Percentiles rank a stretch among this genome's conserved stretches.
phyloP scores from a whole-genome alignment of 2,329 filamentous ascomycete genomes.

The Basipetospora sp. region DNA sequence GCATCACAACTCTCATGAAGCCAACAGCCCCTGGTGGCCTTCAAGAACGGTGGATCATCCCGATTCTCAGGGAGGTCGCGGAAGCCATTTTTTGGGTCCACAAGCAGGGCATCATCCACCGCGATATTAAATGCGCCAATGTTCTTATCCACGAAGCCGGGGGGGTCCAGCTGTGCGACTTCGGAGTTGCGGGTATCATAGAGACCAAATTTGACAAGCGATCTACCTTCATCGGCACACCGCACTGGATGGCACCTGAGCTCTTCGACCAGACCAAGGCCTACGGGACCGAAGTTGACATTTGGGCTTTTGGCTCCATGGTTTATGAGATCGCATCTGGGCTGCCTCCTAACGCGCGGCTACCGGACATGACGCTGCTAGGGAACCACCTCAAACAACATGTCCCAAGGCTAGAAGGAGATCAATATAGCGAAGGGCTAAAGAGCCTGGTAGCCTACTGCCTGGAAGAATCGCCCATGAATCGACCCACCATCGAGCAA shows the following conservation, averaged over 20 bases:
- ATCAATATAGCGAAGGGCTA: slow-evolving; percentile 53
- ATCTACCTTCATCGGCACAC: slow-evolving; percentile 51
- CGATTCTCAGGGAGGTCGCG: slow-evolving; percentile 33
- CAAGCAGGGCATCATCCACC: slow-evolving; percentile 34
- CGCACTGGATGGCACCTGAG: slow-evolving; percentile 56
- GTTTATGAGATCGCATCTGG: slow-evolving; percentile 54
- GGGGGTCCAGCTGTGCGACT: slow-evolving; percentile 51
- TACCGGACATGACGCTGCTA: slow-evolving; percentile 30
- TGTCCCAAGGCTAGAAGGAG: slow-evolving; percentile 55
- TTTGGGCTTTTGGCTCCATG: slow-evolving; percentile 56
- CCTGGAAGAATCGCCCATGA: slow-evolving; percentile 51
- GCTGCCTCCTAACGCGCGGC: slow-evolving; percentile 38
- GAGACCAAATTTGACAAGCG: slow-evolving; percentile 48
- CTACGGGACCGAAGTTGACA: slow-evolving; percentile 45
- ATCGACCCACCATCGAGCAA: slow-evolving; percentile 54
- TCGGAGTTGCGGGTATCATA: slow-evolving; percentile 50
- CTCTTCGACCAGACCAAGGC: slow-evolving; percentile 36
- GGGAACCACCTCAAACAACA: slow-evolving; percentile 44
- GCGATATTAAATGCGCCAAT: slow-evolving; percentile 45
- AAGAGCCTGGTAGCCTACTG: slow-evolving; percentile 60
- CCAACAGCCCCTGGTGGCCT: slow-evolving; percentile 32
- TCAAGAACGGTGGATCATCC: slow-evolving; percentile 36
- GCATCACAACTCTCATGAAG: slow-evolving; percentile 42
- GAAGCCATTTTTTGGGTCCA: slow-evolving; percentile 36
- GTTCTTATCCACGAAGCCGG: slow-evolving; percentile 50